Percentiles rank a stretch among this genome's conserved stretches.
Evolutionary conservation across 495 filamentous ascomycete species (phyloP).

Genomic region (Penicillium samsonianum): DNA sequence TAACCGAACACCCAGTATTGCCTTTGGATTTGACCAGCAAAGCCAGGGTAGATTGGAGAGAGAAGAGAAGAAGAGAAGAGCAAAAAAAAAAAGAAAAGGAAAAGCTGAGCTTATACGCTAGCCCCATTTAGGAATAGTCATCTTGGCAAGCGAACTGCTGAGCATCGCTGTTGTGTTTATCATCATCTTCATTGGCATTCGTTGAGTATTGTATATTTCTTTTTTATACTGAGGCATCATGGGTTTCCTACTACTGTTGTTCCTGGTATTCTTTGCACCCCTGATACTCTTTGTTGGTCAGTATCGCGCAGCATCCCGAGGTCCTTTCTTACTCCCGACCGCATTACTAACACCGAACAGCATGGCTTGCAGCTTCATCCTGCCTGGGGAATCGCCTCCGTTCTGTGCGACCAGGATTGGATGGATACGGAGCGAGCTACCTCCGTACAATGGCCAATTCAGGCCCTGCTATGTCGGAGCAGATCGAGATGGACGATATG

Average conservation of each 20-base stretch:
- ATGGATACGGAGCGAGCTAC: constrained; percentile 56
- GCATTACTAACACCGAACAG: constrained; percentile 36
- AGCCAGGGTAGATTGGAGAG: constrained; percentile 25
- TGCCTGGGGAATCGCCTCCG: constrained; percentile 59
- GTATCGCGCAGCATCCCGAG: constrained; percentile 16
- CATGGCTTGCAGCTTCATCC: constrained; percentile 59
- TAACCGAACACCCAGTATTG: background rate
- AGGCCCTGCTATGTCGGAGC: constrained; percentile 59
- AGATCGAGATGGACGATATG: constrained; percentile 65
- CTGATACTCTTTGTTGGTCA: constrained; percentile 51
- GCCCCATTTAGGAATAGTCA: constrained; percentile 29
- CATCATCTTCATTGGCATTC: constrained; percentile 8
- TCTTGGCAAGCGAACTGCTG: constrained; percentile 16
- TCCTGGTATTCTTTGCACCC: constrained; percentile 51
- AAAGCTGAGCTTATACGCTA: constrained; percentile 26
- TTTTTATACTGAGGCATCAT: constrained; percentile 28
- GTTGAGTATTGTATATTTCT: background rate
- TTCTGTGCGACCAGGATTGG: constrained; percentile 39
- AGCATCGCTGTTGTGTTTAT: constrained; percentile 3
- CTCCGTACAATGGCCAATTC: constrained; percentile 55
- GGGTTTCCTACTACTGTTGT: constrained; percentile 52
- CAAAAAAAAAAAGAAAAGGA: constrained; percentile 26
- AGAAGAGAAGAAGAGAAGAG: constrained; percentile 17
- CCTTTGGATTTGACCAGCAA: constrained; percentile 41
- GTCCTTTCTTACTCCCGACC: background rate